These are phyloP conservation scores for Polyporus arcularius DNA, from an alignment of 768 basidiomycete genomes.

Conservation along the genomic window DNA sequence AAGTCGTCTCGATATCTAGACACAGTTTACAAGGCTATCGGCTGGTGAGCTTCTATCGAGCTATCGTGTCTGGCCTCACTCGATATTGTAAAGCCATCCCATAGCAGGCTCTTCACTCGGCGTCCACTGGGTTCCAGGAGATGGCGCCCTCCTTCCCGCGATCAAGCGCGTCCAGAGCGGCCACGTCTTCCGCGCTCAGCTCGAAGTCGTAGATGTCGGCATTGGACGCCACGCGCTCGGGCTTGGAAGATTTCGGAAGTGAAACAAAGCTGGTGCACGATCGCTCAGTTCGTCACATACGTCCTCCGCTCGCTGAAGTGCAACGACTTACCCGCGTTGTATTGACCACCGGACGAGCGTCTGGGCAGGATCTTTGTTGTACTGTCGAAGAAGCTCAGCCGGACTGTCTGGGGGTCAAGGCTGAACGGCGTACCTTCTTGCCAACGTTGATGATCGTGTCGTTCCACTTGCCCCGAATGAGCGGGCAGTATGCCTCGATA, in stretches of 20 bases:
- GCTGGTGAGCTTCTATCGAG: too few species aligned
- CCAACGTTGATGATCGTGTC: constrained; percentile 59
- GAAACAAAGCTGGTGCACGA: constrained; percentile 61
- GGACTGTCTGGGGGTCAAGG: neutral
- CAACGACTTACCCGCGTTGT: constrained; percentile 63
- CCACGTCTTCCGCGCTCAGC: constrained; percentile 65
- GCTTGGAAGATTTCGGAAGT: constrained; percentile 78
- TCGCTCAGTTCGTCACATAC: neutral
- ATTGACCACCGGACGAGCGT: constrained; percentile 89
- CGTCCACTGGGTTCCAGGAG: constrained; percentile 84
- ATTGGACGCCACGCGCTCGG: constrained; percentile 72
- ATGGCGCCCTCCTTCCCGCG: constrained; percentile 70
- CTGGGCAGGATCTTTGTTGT: constrained; percentile 68
- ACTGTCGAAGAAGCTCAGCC: constrained; percentile 35
- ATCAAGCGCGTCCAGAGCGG: constrained; percentile 66
- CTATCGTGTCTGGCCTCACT: too few species aligned
- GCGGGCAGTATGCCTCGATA: constrained; percentile 57
- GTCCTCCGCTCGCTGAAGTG: neutral
- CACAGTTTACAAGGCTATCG: too few species aligned
- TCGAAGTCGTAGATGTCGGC: constrained; percentile 75
- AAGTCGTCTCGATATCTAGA: too few species aligned
- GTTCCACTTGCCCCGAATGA: constrained; percentile 52
- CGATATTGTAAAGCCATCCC: neutral
- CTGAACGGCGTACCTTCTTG: constrained; percentile 48
- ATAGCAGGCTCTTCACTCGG: constrained; percentile 10